Conservation (phyloP, 2,329 filamentous ascomycete genomes). For the Pseudocercospora fuligena region DNA sequence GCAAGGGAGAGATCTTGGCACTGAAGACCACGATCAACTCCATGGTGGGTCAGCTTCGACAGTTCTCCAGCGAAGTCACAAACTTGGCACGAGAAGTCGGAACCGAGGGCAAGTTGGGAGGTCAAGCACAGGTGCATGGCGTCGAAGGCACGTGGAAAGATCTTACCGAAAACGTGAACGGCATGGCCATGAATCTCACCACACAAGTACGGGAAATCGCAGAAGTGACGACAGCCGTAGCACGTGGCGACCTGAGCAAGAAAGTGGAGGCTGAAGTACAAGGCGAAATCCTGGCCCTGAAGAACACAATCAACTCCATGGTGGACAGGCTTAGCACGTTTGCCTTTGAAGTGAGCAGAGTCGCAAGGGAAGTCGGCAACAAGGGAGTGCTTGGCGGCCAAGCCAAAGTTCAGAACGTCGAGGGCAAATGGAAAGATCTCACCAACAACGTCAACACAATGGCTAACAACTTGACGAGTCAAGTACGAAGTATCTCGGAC, state of each 20-base stretch:
- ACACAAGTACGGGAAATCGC: constrained; percentile 60
- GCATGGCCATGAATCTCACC: constrained; percentile 57
- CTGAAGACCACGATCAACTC: constrained; percentile 58
- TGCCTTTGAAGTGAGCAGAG: constrained; percentile 68
- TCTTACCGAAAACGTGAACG: constrained; percentile 59
- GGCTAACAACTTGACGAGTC: constrained; percentile 66
- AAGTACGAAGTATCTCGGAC: constrained; percentile 89
- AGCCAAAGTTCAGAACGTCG: constrained; percentile 67
- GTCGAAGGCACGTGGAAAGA: constrained; percentile 61
- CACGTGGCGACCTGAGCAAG: constrained; percentile 57
- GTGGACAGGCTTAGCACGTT: constrained; percentile 68
- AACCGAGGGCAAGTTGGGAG: constrained; percentile 57
- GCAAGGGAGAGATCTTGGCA: constrained; percentile 58
- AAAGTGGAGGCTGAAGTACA: constrained; percentile 59
- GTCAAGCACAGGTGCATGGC: constrained; percentile 58
- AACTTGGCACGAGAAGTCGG: constrained; percentile 59
- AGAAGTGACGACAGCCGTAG: constrained; percentile 58
- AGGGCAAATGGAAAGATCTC: constrained; percentile 70
- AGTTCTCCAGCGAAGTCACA: constrained; percentile 59
- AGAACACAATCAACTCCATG: constrained; percentile 81
- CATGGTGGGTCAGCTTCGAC: constrained; percentile 59
- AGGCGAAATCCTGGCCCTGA: constrained; percentile 64
- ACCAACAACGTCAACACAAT: constrained; percentile 72
- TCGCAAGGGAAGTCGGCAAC: constrained; percentile 67
- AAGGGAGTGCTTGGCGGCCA: constrained; percentile 68